A percentile compares a stretch with the other conserved stretches of the same genome.
Conservation (phyloP, 75 land plant genomes). For the Sequoia sempervirens region DNA sequence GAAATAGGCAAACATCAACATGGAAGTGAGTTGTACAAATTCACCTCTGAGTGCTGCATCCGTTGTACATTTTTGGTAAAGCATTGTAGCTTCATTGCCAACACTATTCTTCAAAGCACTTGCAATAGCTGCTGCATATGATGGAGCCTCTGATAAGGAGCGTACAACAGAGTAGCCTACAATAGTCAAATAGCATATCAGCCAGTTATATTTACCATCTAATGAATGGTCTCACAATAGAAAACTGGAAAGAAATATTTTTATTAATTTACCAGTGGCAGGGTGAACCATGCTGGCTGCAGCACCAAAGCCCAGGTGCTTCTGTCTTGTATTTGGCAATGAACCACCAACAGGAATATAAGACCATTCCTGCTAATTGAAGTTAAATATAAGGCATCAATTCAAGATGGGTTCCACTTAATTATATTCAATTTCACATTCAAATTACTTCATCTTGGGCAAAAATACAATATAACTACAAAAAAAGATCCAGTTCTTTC, state of each 20-base stretch:
- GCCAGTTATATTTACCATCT: background rate
- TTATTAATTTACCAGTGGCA: conserved; percentile 69
- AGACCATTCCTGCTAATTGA: conserved; percentile 84
- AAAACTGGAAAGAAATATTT: background rate
- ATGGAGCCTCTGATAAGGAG: conserved; percentile 93
- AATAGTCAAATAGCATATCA: conserved; percentile 1
- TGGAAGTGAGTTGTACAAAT: background rate
- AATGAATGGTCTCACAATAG: background rate
- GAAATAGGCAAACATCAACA: conserved; percentile 4
- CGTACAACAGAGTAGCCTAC: conserved; percentile 95
- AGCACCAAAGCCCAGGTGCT: conserved; percentile 95
- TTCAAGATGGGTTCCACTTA: background rate
- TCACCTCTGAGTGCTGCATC: conserved; percentile 72
- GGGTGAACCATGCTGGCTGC: conserved; percentile 99
- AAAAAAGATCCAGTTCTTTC: background rate
- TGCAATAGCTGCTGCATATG: conserved; percentile 87
- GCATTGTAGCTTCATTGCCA: conserved; percentile 8
- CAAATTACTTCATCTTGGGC: background rate
- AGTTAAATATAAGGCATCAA: background rate
- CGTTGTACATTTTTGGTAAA: conserved; percentile 6
- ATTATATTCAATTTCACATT: background rate
- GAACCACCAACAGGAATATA: conserved; percentile 98
- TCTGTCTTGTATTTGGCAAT: conserved; percentile 83
- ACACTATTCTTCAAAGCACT: conserved; percentile 38
- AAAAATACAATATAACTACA: background rate